Conservation (phyloP, 1,284 basidiomycete genomes). For the Agaricales sp. region DNA sequence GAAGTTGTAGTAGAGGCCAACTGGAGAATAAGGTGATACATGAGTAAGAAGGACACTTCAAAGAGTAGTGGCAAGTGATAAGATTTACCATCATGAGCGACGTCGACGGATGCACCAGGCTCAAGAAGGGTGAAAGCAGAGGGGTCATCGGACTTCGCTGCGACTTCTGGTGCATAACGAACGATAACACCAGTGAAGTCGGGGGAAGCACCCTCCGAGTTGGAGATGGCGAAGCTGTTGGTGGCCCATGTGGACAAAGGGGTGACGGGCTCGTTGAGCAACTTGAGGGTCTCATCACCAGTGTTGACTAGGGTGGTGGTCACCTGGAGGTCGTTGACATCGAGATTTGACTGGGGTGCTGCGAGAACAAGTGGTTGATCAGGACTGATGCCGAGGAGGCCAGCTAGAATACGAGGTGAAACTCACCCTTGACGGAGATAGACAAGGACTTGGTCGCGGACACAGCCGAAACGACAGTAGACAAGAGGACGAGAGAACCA, state of each 20-base stretch:
- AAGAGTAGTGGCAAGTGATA: slow-evolving; percentile 3
- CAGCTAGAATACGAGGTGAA: not conserved
- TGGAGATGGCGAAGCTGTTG: not conserved
- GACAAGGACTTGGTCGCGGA: not conserved
- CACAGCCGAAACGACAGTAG: not conserved
- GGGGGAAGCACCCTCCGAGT: not conserved
- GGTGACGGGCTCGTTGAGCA: slow-evolving; percentile 2
- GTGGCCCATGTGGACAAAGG: not conserved
- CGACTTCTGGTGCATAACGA: not conserved
- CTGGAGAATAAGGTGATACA: slow-evolving; percentile 9
- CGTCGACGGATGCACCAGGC: slow-evolving; percentile 7
- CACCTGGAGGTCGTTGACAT: slow-evolving; percentile 1
- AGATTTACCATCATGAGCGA: slow-evolving; percentile 6
- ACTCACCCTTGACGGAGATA: not conserved
- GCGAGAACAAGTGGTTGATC: slow-evolving; percentile 5
- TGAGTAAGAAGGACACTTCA: slow-evolving; percentile 6
- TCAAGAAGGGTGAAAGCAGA: not conserved
- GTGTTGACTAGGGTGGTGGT: slow-evolving; percentile 6
- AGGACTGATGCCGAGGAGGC: not conserved
- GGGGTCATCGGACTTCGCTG: not conserved
- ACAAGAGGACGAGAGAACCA: not conserved
- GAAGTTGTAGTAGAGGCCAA: slow-evolving; percentile 1
- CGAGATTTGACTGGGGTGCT: slow-evolving; percentile 2
- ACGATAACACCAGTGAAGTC: not conserved
- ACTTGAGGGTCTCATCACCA: slow-evolving; percentile 4